These are phyloP conservation scores for Apiotrichum porosum DNA, from an alignment of 1,284 basidiomycete genomes.

Conservation along the genomic window DNA sequence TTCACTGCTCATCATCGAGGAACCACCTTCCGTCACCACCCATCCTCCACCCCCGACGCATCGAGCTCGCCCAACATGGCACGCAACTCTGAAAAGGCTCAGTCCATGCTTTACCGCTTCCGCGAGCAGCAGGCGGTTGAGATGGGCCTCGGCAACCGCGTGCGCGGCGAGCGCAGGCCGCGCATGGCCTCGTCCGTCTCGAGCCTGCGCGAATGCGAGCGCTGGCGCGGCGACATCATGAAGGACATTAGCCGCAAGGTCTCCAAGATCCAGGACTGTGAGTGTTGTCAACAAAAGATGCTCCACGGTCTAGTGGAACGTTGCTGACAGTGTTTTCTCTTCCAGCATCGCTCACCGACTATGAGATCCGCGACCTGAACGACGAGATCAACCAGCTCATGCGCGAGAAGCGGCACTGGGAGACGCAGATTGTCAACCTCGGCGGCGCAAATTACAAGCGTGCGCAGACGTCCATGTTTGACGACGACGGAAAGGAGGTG, in stretches of 20 bases:
- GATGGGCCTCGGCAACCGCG: constrained; percentile 69
- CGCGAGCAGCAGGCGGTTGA: constrained; percentile 94
- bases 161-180: constrained; percentile 73
- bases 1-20: no score
- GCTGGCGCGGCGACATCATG: constrained; percentile 91
- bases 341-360: constrained; percentile 84
- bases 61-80: constrained; percentile 63
- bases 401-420: constrained; percentile 95
- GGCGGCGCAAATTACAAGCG: constrained; percentile 95
- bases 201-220: constrained; percentile 85
- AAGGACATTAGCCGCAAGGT: constrained; percentile 94
- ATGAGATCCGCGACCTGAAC: constrained; percentile 92
- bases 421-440: constrained; percentile 89
- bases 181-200: constrained; percentile 86
- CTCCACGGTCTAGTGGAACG: not conserved
- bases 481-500: constrained; percentile 91
- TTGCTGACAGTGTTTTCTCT: not conserved
- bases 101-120: constrained; percentile 98
- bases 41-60: no score
- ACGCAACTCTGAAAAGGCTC: constrained; percentile 94
- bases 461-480: constrained; percentile 75
- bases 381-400: constrained; percentile 97
- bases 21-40: no score
- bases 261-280: constrained; percentile 94
- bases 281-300: constrained; percentile 41